Percentiles rank a stretch among this genome's conserved stretches.
These are phyloP conservation scores for Ramularia collo-cygni DNA, from an alignment of 2,329 filamentous ascomycete genomes.

Conservation along the genomic window DNA sequence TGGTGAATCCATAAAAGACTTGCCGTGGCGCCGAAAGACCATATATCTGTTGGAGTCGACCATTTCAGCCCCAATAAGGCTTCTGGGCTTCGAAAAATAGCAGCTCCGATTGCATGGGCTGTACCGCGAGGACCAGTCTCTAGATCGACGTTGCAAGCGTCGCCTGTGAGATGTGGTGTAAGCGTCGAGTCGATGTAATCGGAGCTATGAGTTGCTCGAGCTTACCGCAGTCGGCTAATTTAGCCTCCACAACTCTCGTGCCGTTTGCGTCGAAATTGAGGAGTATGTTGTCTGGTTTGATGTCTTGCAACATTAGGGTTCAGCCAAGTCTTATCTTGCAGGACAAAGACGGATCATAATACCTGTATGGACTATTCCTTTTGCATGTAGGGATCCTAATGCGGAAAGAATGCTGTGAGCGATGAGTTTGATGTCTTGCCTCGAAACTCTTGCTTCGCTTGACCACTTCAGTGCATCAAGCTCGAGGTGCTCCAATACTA, in stretches of 20 bases:
- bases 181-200: slow-evolving; percentile 3
- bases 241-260: slow-evolving; percentile 27
- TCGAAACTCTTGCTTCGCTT: slow-evolving; percentile 5
- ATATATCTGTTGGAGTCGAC: slow-evolving; percentile 36
- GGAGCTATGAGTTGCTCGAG: slow-evolving; percentile 3
- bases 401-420: slow-evolving; percentile 22
- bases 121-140: slow-evolving; percentile 12
- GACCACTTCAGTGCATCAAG: slow-evolving; percentile 6
- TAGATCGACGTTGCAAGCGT: slow-evolving; percentile 17
- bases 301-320: slow-evolving; percentile 16
- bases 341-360: slow-evolving; percentile 1
- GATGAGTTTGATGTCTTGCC: slow-evolving; percentile 16
- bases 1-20: slow-evolving; percentile 10
- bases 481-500: slow-evolving; percentile 9
- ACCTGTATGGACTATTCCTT: slow-evolving; percentile 24
- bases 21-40: slow-evolving; percentile 35
- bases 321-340: slow-evolving; percentile 11
- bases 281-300: slow-evolving; percentile 35
- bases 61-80: slow-evolving; percentile 28
- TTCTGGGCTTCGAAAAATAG: slow-evolving; percentile 36
- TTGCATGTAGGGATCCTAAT: slow-evolving; percentile 22
- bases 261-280: slow-evolving; percentile 27
- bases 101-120: slow-evolving; percentile 29
- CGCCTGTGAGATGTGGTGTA: slow-evolving; percentile 5
- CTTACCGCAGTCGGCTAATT: slow-evolving; percentile 21